A percentile compares a stretch with the other conserved stretches of the same genome.
Evolutionary conservation across 495 filamentous ascomycete genomes (phyloP).

Genomic region (Penicillium parvum): DNA sequence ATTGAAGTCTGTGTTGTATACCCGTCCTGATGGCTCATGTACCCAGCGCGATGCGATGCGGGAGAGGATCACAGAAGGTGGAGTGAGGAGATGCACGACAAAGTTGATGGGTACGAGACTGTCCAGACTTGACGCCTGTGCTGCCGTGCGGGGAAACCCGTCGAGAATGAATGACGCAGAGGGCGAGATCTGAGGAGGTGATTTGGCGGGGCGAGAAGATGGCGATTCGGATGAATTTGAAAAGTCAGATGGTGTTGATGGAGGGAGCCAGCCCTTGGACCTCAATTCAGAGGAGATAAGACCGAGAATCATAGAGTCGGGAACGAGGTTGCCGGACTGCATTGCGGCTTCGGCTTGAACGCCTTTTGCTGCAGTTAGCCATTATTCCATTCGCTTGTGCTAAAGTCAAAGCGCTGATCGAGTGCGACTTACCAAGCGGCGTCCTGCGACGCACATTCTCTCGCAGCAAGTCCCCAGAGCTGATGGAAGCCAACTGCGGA

Average conservation of each 20-base stretch:
- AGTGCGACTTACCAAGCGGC: constrained; percentile 61
- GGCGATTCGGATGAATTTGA: constrained; percentile 16
- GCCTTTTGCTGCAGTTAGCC: constrained; percentile 45
- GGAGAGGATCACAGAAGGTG: constrained; percentile 71
- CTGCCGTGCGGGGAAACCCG: constrained; percentile 86
- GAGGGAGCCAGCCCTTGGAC: constrained; percentile 72
- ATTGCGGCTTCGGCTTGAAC: constrained; percentile 86
- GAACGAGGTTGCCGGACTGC: constrained; percentile 75
- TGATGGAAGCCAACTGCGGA: constrained; percentile 84
- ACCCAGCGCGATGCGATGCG: constrained; percentile 91
- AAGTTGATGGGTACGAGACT: constrained; percentile 84
- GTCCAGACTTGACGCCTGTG: constrained; percentile 74
- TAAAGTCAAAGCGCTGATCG: background rate
- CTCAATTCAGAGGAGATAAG: constrained; percentile 85
- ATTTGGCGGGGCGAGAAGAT: constrained; percentile 7
- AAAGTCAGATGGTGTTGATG: constrained; percentile 14
- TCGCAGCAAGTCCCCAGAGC: constrained; percentile 86
- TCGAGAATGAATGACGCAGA: constrained; percentile 90
- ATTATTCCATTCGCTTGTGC: background rate
- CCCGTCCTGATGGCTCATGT: constrained; percentile 82
- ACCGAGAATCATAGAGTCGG: constrained; percentile 85
- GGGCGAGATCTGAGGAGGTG: constrained; percentile 57
- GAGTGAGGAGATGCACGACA: constrained; percentile 57
- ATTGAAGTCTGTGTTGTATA: constrained; percentile 94
- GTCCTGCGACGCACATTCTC: constrained; percentile 88